Evolutionary conservation across 1,139 yeast species (phyloP).

Genomic region (Debaryomycetaceae sp.): DNA sequence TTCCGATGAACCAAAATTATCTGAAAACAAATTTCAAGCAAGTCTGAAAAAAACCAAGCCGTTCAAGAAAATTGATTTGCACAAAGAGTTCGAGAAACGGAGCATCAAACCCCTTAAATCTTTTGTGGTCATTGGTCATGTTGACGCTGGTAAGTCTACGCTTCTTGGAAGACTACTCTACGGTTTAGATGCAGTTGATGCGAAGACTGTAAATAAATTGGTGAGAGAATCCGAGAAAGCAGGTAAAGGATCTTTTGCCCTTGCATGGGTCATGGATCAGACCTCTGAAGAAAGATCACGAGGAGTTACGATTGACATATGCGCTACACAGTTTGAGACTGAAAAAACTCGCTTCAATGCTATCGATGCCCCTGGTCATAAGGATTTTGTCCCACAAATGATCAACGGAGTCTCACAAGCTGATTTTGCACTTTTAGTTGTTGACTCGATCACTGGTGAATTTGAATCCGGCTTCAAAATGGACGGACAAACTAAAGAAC

Average conservation of each 20-base stretch:
- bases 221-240: constrained; percentile 75
- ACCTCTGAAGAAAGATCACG: constrained; percentile 83
- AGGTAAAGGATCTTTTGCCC: constrained; percentile 91
- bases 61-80: constrained; percentile 36
- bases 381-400: constrained; percentile 53
- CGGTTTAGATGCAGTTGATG: constrained; percentile 79
- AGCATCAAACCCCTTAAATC: constrained; percentile 62
- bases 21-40: constrained; percentile 8
- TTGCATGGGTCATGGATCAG: constrained; percentile 98
- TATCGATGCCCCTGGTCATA: constrained; percentile 84
- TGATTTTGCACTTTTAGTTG: constrained; percentile 68
- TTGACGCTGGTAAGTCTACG: constrained; percentile 97
- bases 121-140: constrained; percentile 92
- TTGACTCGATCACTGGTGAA: constrained; percentile 79
- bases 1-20: constrained; percentile 6
- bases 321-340: constrained; percentile 82
- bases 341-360: constrained; percentile 66
- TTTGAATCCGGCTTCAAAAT: constrained; percentile 84
- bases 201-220: constrained; percentile 69
- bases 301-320: constrained; percentile 93
- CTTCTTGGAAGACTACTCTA: constrained; percentile 84
- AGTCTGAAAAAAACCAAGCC: constrained; percentile 36
- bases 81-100: constrained; percentile 34
- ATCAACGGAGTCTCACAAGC: constrained; percentile 54
- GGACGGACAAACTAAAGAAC: constrained; percentile 95